Evolutionary conservation across 129 eudicot genomes (phyloP), one percentile per base, ranked within the genome.

Genomic region (Flaveria linearis): DNA sequence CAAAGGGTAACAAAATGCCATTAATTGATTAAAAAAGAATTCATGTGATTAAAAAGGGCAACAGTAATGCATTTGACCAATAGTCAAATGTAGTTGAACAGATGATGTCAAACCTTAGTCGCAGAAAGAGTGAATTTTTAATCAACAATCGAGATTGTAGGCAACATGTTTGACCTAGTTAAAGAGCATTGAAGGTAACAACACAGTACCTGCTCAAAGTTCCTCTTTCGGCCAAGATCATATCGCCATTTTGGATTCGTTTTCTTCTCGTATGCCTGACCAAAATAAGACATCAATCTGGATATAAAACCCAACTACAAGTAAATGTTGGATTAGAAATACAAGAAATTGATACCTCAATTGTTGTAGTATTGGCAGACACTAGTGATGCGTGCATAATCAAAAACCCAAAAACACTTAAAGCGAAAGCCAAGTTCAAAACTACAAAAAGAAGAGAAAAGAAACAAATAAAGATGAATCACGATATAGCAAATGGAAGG

Each of bases 261-360:
- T 82, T 85, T 90, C 87, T 93, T 93, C 83, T 93, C 98, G 71
- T 90, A 93, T 65, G 98, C 98, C 98, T 93, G 67, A 61, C 68
- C 39, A 76, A 18, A 53, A 77, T 60, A 64, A 25, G 28, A 22
- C 65, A 58, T 11, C 15, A 9, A 57, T 57, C 3, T 57, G 64
- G 33, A 57, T 20, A n/a, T 2, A 57, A 20, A 57, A 57, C 13
- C 5, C 15, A 62, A 62, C 33, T 9, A 41, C 56, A 42, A 14
- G n/a, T 20, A 52, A 67, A 52, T 7, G 12, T 22, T 67, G 26
- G 57, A 20, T 77, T 25, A 25, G 43, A 43, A 1, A 72, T 20
- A 11, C 45, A 64, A 64, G 45, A 10, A 74, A 42, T 33, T 0
- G 8, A 68, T 86, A 93, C 98, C 98, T 93, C 98, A 56, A 93